Base-by-base conservation (phyloP, 1,284 basidiomycete species). In the Leccinum angustisporum region DNA sequence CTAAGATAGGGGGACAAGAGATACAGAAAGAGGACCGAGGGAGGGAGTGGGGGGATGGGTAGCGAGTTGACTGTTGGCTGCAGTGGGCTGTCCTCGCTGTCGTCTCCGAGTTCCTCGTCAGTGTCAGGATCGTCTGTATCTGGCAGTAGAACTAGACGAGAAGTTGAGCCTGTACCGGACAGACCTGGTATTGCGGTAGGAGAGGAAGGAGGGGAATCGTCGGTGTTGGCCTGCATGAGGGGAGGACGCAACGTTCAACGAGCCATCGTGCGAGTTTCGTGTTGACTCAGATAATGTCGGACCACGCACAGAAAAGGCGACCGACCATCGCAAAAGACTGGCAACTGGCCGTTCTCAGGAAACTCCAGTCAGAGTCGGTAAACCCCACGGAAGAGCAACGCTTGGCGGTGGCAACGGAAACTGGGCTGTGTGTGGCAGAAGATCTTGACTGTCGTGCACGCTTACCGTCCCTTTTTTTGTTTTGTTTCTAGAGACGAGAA, bases 1-100 rank as follows among this genome's bases (percentile, higher is more conserved):
- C 85, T 88, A 65, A 90, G 80, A 69, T 82, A 86, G 4, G 89
- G 88, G 3, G 84, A 77, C 58, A 90, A 76, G 61, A 91, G 84
- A 73, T 90, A 88, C 9, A 90, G 77, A 68, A 91, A 86, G 54
- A 88, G 81, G 53, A 81, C 69, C n/a, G 80, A 75, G 4, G 86
- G 81, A 18, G 82, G 71, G 56, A 91, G 80, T 4, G 84, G 82
- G 21, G 82, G 81, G 27, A 83, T 75, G n/a, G 79, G 70, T 1
- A 78, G 77, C 62, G 77, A 74, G 54, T 76, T 76, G n/a, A 81
- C 69, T 62, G 81, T 80, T 61, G 80, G 77, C 51, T 79, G 76
- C 14, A 56, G 36, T 5, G 56, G 55, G 1, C 72, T 72, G 51
- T 74, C 68, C 6, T 81, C 74, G 51, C 79, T 75, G 46, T 82